Conservation (phyloP, 495 filamentous ascomycete genomes). For the Choiromyces venosus region DNA sequence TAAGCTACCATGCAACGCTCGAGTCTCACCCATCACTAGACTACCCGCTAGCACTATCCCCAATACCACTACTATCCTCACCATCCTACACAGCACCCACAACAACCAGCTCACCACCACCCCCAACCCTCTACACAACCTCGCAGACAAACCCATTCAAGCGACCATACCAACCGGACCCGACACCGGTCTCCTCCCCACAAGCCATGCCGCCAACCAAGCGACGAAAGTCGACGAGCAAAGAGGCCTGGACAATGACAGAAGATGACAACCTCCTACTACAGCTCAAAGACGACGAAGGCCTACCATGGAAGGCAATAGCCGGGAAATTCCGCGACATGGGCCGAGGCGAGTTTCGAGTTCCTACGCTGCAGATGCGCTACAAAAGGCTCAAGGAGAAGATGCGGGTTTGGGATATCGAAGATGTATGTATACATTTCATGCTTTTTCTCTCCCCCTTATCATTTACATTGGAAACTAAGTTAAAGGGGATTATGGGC, state of each 20-base stretch:
- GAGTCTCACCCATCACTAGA: conserved; percentile 16
- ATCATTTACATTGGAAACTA: background rate
- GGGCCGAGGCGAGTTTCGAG: conserved; percentile 59
- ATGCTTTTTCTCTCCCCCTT: conserved; percentile 6
- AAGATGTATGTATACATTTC: conserved; percentile 53
- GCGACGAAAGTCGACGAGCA: conserved; percentile 38
- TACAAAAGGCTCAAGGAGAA: conserved; percentile 61
- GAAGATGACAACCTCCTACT: conserved; percentile 66
- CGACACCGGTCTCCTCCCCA: conserved; percentile 35
- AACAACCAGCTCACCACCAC: conserved; percentile 36
- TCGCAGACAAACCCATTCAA: conserved; percentile 38
- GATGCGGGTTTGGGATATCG: conserved; percentile 60
- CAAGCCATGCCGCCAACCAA: conserved; percentile 32
- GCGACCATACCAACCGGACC: conserved; percentile 39
- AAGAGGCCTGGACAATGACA: conserved; percentile 44
- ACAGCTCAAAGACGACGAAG: conserved; percentile 61
- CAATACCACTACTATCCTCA: conserved; percentile 17
- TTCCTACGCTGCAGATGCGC: conserved; percentile 69
- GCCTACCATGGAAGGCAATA: conserved; percentile 64
- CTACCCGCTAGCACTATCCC: conserved; percentile 2
- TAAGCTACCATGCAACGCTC: conserved; percentile 38
- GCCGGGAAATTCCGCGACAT: conserved; percentile 58
- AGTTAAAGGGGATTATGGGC: conserved; percentile 6
- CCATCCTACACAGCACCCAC: conserved; percentile 36
- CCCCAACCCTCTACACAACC: conserved; percentile 36